These are phyloP conservation scores for Candida ovalis DNA, from an alignment of 805 yeast genomes.

Conservation along the genomic window DNA sequence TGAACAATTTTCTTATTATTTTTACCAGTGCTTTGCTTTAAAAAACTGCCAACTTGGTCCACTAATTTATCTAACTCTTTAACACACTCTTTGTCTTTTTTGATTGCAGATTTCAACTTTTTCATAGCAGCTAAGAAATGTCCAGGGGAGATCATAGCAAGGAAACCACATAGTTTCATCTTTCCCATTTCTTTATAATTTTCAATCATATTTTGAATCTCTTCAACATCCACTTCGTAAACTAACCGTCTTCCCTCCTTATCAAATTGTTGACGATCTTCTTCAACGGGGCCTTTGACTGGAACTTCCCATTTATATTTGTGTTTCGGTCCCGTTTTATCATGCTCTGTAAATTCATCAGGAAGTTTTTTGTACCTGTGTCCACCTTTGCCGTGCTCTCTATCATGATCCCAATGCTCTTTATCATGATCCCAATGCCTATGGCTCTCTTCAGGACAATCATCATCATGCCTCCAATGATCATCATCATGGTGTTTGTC, in stretches of 20 bases:
- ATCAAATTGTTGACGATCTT: conserved; percentile 18
- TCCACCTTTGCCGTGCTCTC: too few relatives aligned
- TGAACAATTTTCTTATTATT: neutral
- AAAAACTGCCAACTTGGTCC: conserved; percentile 2
- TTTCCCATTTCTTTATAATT: conserved; percentile 22
- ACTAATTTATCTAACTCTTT: conserved; percentile 4
- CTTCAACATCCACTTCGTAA: conserved; percentile 24
- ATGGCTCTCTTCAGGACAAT: too few relatives aligned
- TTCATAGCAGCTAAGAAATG: conserved; percentile 24
- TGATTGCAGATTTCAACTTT: conserved; percentile 13
- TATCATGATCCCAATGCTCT: too few relatives aligned
- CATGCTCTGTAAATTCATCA: too few relatives aligned
- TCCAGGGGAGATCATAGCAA: conserved; percentile 25
- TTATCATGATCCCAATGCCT: too few relatives aligned
- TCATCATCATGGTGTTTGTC: too few relatives aligned
- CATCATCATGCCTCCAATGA: too few relatives aligned
- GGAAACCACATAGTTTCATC: conserved; percentile 25
- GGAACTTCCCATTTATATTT: conserved; percentile 17
- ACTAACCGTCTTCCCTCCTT: conserved; percentile 17
- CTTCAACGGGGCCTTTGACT: conserved; percentile 22
- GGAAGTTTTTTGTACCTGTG: too few relatives aligned
- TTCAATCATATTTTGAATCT: conserved; percentile 19
- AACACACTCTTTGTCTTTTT: neutral
- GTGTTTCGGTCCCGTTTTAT: neutral
- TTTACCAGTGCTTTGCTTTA: neutral